Percentiles rank a stretch among this genome's conserved stretches.
Evolutionary conservation across 139 green algal genomes (phyloP).

Genomic region (Pleodorina starrii): DNA sequence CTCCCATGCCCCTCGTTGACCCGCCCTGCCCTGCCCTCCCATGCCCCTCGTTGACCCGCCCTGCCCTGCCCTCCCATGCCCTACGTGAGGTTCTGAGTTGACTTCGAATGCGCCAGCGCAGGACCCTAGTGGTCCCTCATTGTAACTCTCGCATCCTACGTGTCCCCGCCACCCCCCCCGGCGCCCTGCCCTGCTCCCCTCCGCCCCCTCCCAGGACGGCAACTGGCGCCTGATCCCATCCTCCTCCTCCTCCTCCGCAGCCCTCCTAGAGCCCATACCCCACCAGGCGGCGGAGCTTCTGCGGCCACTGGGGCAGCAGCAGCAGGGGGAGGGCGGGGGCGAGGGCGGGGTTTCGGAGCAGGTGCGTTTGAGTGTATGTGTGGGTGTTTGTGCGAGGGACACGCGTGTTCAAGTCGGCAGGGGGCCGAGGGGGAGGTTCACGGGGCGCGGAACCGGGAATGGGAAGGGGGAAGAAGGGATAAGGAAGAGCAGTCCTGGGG

Average conservation of each 20-base stretch:
- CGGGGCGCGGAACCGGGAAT: background rate
- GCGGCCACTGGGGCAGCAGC: background rate
- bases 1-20: too few relatives aligned
- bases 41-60: too few relatives aligned
- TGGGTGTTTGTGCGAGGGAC: too few relatives aligned
- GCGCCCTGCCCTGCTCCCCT: background rate
- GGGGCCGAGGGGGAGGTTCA: background rate
- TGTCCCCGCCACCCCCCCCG: background rate
- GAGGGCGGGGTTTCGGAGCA: background rate
- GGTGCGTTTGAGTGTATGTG: background rate
- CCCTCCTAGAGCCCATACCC: conserved; percentile 30
- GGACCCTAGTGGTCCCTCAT: background rate
- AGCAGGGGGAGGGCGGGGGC: too few relatives aligned
- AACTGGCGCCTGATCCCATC: conserved; percentile 39
- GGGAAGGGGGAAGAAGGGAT: background rate
- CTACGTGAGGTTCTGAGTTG: background rate
- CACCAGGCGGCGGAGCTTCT: background rate
- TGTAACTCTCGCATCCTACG: background rate
- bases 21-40: too few relatives aligned
- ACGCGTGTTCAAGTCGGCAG: background rate
- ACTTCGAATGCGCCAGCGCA: background rate
- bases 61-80: too few relatives aligned
- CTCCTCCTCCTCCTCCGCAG: background rate
- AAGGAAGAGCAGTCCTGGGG: too few relatives aligned
- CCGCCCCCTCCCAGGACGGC: background rate